phyloP scores from a whole-genome alignment of 2,329 filamentous ascomycete genomes.

The Colletotrichum agaves region DNA sequence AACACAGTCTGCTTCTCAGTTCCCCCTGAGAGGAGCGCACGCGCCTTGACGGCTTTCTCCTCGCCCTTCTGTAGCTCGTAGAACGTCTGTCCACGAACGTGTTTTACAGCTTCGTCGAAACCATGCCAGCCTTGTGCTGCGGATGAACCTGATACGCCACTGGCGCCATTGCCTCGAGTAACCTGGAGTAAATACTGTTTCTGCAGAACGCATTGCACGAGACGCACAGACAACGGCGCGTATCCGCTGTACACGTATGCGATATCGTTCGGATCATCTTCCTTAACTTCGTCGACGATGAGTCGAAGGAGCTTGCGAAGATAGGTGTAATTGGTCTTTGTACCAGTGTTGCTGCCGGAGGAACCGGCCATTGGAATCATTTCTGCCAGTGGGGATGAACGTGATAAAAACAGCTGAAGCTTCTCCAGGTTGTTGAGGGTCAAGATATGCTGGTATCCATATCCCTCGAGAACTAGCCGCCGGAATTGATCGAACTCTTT shows the following conservation, averaged over 20 bases:
- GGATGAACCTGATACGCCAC: constrained; percentile 54
- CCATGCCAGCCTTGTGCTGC: constrained; percentile 85
- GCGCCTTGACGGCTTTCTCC: constrained; percentile 89
- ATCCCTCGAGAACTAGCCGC: constrained; percentile 87
- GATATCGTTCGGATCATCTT: constrained; percentile 92
- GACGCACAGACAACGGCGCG: constrained; percentile 87
- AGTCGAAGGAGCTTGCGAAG: constrained; percentile 87
- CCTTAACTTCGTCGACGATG: constrained; percentile 96
- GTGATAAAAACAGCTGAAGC: constrained; percentile 83
- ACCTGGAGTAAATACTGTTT: constrained; percentile 84
- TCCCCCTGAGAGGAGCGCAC: constrained; percentile 81
- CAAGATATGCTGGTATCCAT: constrained; percentile 93
- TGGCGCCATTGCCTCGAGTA: constrained; percentile 68
- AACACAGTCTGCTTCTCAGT: constrained; percentile 86
- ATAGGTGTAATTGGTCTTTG: constrained; percentile 90
- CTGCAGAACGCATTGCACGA: constrained; percentile 92
- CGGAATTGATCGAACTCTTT: constrained; percentile 93
- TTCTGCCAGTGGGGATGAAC: constrained; percentile 80
- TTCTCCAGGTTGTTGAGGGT: constrained; percentile 91
- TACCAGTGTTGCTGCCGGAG: constrained; percentile 69
- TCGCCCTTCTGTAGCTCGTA: constrained; percentile 93
- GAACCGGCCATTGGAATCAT: constrained; percentile 80
- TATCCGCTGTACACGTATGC: constrained; percentile 99
- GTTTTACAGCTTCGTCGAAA: constrained; percentile 92
- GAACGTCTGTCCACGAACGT: constrained; percentile 88